Evolutionary conservation across 1,284 basidiomycete species (phyloP).

Genomic region (Papiliotrema nemorosa): DNA sequence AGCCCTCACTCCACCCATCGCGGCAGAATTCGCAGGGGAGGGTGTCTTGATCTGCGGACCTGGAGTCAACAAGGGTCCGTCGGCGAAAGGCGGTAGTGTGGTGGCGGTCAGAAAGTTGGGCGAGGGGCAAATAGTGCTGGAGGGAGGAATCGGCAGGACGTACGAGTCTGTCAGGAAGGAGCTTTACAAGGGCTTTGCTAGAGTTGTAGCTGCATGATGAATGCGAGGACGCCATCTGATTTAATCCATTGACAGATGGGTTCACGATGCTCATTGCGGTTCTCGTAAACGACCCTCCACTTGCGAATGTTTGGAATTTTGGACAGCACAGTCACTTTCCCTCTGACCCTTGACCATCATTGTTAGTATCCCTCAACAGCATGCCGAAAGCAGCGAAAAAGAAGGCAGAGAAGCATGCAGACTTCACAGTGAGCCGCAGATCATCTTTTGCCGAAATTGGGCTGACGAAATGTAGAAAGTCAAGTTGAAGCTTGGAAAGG

Average conservation of each 20-base stretch:
- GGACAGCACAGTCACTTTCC: too few relatives aligned
- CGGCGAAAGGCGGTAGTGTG: slow-evolving; percentile 60
- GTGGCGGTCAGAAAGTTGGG: slow-evolving; percentile 85
- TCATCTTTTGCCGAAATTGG: neutral
- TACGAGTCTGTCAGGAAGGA: slow-evolving; percentile 83
- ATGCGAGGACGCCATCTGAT: too few relatives aligned
- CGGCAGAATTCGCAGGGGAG: slow-evolving; percentile 88
- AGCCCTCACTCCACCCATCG: slow-evolving; percentile 60
- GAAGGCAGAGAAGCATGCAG: slow-evolving; percentile 79
- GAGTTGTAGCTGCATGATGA: slow-evolving; percentile 56
- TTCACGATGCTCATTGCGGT: too few relatives aligned
- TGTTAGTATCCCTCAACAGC: neutral
- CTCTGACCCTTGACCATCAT: too few relatives aligned
- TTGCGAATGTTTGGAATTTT: too few relatives aligned
- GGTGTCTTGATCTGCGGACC: slow-evolving; percentile 87
- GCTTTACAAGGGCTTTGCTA: slow-evolving; percentile 82
- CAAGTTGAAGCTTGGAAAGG: slow-evolving; percentile 93
- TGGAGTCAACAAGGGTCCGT: slow-evolving; percentile 53
- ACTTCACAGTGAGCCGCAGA: slow-evolving; percentile 64
- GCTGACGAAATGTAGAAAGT: slow-evolving; percentile 64
- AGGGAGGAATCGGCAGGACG: slow-evolving; percentile 80
- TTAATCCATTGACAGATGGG: too few relatives aligned
- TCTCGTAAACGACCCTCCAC: too few relatives aligned
- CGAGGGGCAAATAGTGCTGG: slow-evolving; percentile 76
- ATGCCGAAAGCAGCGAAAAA: slow-evolving; percentile 87